phyloP scores from a whole-genome alignment of 2,329 filamentous ascomycete species.

The Dactylellina leptospora region DNA sequence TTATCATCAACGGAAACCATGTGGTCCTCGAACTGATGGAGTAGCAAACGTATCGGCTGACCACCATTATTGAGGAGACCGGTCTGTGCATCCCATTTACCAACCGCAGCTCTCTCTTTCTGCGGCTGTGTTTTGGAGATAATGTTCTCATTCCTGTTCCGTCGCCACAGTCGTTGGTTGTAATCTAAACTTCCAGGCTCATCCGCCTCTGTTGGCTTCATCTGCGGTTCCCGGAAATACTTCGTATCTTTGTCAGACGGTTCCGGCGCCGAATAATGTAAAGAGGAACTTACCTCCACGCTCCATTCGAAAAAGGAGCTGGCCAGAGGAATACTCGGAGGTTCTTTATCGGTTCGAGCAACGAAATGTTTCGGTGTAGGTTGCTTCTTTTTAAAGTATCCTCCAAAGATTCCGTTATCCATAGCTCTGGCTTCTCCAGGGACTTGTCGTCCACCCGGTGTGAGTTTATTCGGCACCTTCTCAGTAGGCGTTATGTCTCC shows the following conservation, averaged over 20 bases:
- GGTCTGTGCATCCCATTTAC: conserved; percentile 84
- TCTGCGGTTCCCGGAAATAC: conserved; percentile 97
- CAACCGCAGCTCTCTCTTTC: conserved; percentile 84
- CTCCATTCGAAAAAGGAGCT: conserved; percentile 95
- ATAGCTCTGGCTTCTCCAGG: conserved; percentile 56
- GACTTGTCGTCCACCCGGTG: conserved; percentile 36
- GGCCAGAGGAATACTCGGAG: conserved; percentile 75
- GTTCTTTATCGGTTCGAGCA: conserved; percentile 68
- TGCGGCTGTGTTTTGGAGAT: conserved; percentile 91
- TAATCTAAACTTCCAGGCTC: conserved; percentile 97
- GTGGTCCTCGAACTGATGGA: conserved; percentile 98
- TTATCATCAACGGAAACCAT: conserved; percentile 91
- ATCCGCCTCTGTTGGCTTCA: conserved; percentile 94
- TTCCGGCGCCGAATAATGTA: too few species aligned
- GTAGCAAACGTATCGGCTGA: conserved; percentile 90
- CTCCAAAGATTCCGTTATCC: conserved; percentile 57
- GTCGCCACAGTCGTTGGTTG: conserved; percentile 90
- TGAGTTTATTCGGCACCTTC: conserved; percentile 32
- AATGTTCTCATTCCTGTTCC: conserved; percentile 90
- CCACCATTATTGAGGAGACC: conserved; percentile 87
- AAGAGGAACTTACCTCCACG: conserved; percentile 69
- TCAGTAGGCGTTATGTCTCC: conserved; percentile 62
- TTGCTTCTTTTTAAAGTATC: conserved; percentile 67
- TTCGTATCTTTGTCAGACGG: conserved; percentile 58
- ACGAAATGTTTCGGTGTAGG: conserved; percentile 81